phyloP scores from a whole-genome alignment of 306 rosid genomes.

The Trifolium fragiferum region DNA sequence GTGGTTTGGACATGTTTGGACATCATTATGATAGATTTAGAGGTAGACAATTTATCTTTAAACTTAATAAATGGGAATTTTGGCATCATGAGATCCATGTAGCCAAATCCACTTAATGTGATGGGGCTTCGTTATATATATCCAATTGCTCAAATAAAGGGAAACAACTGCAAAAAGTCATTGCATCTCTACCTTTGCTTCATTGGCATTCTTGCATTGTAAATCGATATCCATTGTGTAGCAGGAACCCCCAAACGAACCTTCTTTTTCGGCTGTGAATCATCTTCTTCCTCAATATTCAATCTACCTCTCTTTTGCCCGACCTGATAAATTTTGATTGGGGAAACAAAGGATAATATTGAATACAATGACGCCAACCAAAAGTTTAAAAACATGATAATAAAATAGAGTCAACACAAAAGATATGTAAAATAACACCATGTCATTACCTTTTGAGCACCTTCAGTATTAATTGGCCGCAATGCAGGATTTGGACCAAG shows the following conservation, averaged over 20 bases:
- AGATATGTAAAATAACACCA: not conserved
- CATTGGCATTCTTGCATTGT: conserved; percentile 93
- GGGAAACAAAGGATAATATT: conserved; percentile 1
- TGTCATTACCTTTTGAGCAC: conserved; percentile 85
- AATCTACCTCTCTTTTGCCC: conserved; percentile 95
- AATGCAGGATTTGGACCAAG: conserved; percentile 90
- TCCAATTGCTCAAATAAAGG: conserved; percentile 1
- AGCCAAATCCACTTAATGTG: not conserved
- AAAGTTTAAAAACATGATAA: conserved; percentile 42
- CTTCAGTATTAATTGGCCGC: conserved; percentile 89
- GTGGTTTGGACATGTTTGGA: not conserved
- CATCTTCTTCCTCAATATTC: conserved; percentile 87
- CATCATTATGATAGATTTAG: not conserved
- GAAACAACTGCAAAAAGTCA: conserved; percentile 11
- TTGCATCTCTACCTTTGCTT: conserved; percentile 75
- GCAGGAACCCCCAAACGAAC: conserved; percentile 96
- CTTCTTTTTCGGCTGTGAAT: conserved; percentile 89
- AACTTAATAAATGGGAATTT: not conserved
- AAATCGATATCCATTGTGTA: conserved; percentile 94
- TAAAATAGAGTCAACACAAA: no score
- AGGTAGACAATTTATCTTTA: not conserved
- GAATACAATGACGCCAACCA: conserved; percentile 8
- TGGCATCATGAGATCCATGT: not conserved
- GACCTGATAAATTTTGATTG: conserved; percentile 60
- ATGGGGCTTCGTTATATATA: not conserved